A percentile compares a stretch with the other conserved stretches of the same genome.
Evolutionary conservation across 805 yeast genomes (phyloP).

Genomic region (Ogataea neopini): DNA sequence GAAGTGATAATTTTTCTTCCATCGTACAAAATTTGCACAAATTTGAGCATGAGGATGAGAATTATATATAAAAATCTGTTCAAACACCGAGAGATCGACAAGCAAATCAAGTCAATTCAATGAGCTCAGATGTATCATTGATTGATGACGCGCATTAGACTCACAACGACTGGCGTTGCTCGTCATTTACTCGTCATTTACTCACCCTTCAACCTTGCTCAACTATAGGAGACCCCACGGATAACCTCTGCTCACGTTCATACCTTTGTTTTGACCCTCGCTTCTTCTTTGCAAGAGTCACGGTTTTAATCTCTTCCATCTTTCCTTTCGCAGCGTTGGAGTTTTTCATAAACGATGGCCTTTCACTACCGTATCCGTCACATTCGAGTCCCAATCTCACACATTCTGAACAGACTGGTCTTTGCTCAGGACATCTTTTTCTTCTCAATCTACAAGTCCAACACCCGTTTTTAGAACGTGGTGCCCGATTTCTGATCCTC

Average conservation of each 20-base stretch:
- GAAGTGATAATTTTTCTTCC: too few relatives aligned
- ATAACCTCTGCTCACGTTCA: conserved; percentile 21
- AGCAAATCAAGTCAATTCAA: too few relatives aligned
- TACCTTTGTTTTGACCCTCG: conserved; percentile 32
- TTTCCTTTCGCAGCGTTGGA: conserved; percentile 43
- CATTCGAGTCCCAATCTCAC: conserved; percentile 55
- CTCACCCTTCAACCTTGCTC: conserved; percentile 3
- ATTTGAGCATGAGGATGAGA: too few relatives aligned
- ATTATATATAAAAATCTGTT: too few relatives aligned
- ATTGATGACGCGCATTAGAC: too few relatives aligned
- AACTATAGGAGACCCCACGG: conserved; percentile 15
- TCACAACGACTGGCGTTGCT: too few relatives aligned
- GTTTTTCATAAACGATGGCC: conserved; percentile 58
- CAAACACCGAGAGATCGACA: too few relatives aligned
- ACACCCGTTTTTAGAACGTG: conserved; percentile 51
- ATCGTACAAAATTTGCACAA: too few relatives aligned
- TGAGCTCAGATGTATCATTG: too few relatives aligned
- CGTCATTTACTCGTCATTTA: too few relatives aligned
- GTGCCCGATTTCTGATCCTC: conserved; percentile 20
- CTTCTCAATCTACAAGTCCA: conserved; percentile 79
- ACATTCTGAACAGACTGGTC: conserved; percentile 63
- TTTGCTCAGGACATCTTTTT: conserved; percentile 69
- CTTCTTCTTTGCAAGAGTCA: conserved; percentile 40
- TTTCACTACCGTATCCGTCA: conserved; percentile 49
- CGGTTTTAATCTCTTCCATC: conserved; percentile 49